Percentiles rank a stretch among this genome's conserved stretches.
Conservation (phyloP, 495 filamentous ascomycete genomes). For the Penicillium atrosanguineum region DNA sequence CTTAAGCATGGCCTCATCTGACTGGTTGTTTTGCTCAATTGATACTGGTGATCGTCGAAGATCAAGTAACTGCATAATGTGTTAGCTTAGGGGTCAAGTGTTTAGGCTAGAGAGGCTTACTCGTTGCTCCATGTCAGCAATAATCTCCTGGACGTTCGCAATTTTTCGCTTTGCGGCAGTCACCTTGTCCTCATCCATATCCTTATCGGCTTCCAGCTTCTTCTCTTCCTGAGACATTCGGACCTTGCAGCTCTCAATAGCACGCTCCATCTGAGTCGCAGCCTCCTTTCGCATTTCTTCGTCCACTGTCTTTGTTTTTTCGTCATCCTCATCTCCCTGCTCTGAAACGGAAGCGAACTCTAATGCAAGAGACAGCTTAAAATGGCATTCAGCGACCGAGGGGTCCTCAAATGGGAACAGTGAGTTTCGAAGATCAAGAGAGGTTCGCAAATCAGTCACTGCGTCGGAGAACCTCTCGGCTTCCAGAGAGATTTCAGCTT, state of each 20-base stretch:
- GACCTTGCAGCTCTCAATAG: slow-evolving; percentile 73
- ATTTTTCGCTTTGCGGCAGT: slow-evolving; percentile 64
- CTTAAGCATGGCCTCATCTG: slow-evolving; percentile 49
- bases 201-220: slow-evolving; percentile 54
- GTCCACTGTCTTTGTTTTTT: slow-evolving; percentile 50
- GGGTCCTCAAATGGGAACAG: slow-evolving; percentile 77
- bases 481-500: slow-evolving; percentile 92
- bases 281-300: slow-evolving; percentile 72
- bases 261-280: slow-evolving; percentile 71
- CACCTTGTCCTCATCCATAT: slow-evolving; percentile 43
- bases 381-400: slow-evolving; percentile 88
- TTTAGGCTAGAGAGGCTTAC: slow-evolving; percentile 42
- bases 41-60: slow-evolving; percentile 70
- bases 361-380: slow-evolving; percentile 90
- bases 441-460: slow-evolving; percentile 71
- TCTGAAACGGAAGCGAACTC: slow-evolving; percentile 86
- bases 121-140: slow-evolving; percentile 82
- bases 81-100: slow-evolving; percentile 14
- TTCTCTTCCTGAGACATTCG: slow-evolving; percentile 74
- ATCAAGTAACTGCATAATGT: slow-evolving; percentile 61
- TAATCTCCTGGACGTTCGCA: slow-evolving; percentile 79
- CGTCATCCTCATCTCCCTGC: slow-evolving; percentile 40
- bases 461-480: slow-evolving; percentile 85
- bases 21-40: slow-evolving; percentile 48
- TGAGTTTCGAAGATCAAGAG: slow-evolving; percentile 70